phyloP scores from a whole-genome alignment of 495 filamentous ascomycete genomes.

The Penicillium coffeae region DNA sequence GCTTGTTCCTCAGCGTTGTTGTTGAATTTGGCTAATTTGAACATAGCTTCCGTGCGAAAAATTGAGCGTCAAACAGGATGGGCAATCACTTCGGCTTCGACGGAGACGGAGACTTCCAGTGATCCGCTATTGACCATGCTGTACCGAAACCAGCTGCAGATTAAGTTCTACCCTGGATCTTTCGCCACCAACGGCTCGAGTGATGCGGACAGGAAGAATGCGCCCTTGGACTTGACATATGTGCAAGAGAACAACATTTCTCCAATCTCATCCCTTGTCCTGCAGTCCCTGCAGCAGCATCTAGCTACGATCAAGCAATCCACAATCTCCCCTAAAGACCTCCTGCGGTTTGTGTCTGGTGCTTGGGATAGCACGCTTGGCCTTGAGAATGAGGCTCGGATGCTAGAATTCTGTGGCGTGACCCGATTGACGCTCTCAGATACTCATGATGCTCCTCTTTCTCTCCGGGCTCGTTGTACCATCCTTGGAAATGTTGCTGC shows the following conservation, averaged over 20 bases:
- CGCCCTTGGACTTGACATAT: constrained; percentile 28
- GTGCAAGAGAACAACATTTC: constrained; percentile 23
- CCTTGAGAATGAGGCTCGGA: constrained; percentile 44
- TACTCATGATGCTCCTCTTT: constrained; percentile 21
- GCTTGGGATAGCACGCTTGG: constrained; percentile 39
- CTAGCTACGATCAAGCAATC: constrained; percentile 31
- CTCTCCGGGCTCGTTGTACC: constrained; percentile 39
- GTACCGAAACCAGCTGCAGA: constrained; percentile 72
- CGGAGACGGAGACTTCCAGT: constrained; percentile 21
- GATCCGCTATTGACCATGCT: constrained; percentile 66
- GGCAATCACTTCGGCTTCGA: constrained; percentile 63
- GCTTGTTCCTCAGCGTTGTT: neutral
- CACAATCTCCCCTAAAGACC: constrained; percentile 29
- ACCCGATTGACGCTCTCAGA: constrained; percentile 38
- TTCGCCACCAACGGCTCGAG: constrained; percentile 38
- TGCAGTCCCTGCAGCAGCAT: constrained; percentile 35
- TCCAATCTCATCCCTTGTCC: constrained; percentile 33
- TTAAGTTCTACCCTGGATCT: constrained; percentile 66
- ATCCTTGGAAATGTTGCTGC: constrained; percentile 25
- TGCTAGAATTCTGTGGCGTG: constrained; percentile 46
- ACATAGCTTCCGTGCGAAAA: constrained; percentile 57
- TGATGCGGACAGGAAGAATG: constrained; percentile 15
- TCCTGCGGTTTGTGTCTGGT: constrained; percentile 36
- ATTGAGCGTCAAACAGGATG: constrained; percentile 74
- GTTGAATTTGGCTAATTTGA: neutral